A percentile compares a stretch with the other conserved stretches of the same genome.
phyloP scores from a whole-genome alignment of 169 alveolate species.

The Cystoisospora suis region DNA sequence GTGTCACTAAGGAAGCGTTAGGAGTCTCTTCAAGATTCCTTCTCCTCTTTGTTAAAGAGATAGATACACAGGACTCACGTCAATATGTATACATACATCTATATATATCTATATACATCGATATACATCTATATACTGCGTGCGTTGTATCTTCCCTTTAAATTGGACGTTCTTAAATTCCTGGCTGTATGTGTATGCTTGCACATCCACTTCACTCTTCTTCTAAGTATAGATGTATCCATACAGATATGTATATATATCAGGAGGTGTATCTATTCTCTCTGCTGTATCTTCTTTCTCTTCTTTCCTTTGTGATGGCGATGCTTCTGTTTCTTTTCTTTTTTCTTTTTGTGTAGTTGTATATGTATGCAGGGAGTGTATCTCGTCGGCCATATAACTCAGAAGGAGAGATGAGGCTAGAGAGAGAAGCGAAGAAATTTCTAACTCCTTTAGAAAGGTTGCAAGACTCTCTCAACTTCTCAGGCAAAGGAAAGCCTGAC shows the following conservation, averaged over 20 bases:
- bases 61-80: not conserved
- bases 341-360: not conserved
- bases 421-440: not conserved
- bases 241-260: too few species aligned
- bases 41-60: too few species aligned
- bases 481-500: slow-evolving; percentile 1
- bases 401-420: not conserved
- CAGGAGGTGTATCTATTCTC: not conserved
- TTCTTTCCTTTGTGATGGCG: not conserved
- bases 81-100: not conserved
- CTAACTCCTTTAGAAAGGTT: not conserved
- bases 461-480: not conserved
- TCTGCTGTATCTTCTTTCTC: not conserved
- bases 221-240: not conserved
- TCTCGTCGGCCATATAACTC: slow-evolving; percentile 15
- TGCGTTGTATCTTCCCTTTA: not conserved
- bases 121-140: not conserved
- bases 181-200: not conserved
- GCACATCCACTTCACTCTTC: not conserved
- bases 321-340: not conserved
- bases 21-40: too few species aligned
- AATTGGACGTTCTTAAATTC: not conserved
- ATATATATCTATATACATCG: not conserved
- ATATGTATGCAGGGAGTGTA: not conserved
- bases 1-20: too few species aligned